Base-by-base conservation (phyloP, 306 rosid species). In the Ammopiptanthus mongolicus region DNA sequence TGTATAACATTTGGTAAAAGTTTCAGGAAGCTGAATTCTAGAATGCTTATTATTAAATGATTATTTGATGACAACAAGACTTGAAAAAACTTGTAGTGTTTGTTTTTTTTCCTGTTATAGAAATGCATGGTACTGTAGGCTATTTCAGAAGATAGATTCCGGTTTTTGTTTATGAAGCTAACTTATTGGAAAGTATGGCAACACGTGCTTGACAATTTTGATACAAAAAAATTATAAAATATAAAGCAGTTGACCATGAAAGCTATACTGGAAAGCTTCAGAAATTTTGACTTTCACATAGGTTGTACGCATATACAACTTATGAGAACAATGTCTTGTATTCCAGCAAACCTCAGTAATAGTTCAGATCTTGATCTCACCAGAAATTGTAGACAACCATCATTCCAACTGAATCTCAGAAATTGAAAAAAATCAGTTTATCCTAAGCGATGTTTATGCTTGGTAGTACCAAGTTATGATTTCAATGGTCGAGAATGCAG, bases 1-100 rank as follows among this genome's bases (percentile, higher is more conserved):
- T 4, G 39, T 56, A 31, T 10, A 10, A 12, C 3, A 22, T 41
- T 41, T 68, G 37, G 71, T 47, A 33, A 37, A 42, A 61, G 57
- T 61, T 70, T 52, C 67, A 12, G 62, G 67, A 63, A 71, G 78
- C 73, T 31, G 59, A 64, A 55, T 42, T 64, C 69, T 17, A 50
- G 42, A 63, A 48, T 8, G 8, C 15, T 8, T 47, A 34, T 46
- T 8, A 3, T 44, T 12, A 44, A 44, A 25, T 48, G 31, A 28
- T 33, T 4, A 29, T 46, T 47, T 67, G 10, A 52, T 13, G 28
- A 44, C 41, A 25, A 13, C 56, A 14, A 66, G 55, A 29, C 14
- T 39, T 11, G 13, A 39, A 12, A 14, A 14, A 0, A 46, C 6
- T 46, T 37, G 6, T 14, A 14, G 7, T 14, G 0, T 4, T 10